Evolutionary conservation across 2,329 filamentous ascomycete species (phyloP), one percentile per base, ranked within the genome.

Genomic region (Sporothrix brunneoviolacea): DNA sequence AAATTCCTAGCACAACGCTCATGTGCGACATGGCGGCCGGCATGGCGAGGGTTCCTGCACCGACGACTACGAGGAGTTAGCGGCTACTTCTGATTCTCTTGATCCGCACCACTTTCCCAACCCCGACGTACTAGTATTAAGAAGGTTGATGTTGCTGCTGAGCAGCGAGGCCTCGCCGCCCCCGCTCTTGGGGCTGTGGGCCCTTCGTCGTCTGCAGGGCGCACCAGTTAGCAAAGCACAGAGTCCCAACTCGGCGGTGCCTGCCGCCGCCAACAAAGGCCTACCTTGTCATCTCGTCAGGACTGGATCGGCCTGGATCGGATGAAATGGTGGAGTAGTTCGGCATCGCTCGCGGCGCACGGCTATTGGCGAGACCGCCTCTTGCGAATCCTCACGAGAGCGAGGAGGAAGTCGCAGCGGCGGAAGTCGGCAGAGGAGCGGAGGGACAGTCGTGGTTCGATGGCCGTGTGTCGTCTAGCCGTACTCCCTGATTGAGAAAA

Each of bases 21-120:
- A 97, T 95, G 62, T 95, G 90, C 13, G 90, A 93, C 69, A 98
- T 82, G 39, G 93, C 91, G 6, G 88, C 84, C n/a, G 91, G 91
- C 91, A 96, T 83, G 43, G 91, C 93, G 37, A 98, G 80, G 2
- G 94, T 91, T 48, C 93, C 93, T 32, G 93, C 91, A 51, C 93
- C 93, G 57, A 98, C 82, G 62, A 98, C n/a, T n/a, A n/a, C n/a
- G n/a, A n/a, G n/a, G n/a, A n/a, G n/a, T n/a, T n/a, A n/a, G n/a
- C n/a, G n/a, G n/a, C n/a, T n/a, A n/a, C n/a, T n/a, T n/a, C n/a
- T n/a, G n/a, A n/a, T n/a, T n/a, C n/a, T n/a, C n/a, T n/a, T n/a
- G n/a, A n/a, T n/a, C n/a, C n/a, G n/a, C n/a, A n/a, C n/a, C n/a
- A n/a, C n/a, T n/a, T n/a, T n/a, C n/a, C n/a, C n/a, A n/a, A n/a